Percentiles rank a stretch among this genome's conserved stretches.
Evolutionary conservation across 805 yeast species (phyloP).

Genomic region (Zygotorulaspora chibaensis): DNA sequence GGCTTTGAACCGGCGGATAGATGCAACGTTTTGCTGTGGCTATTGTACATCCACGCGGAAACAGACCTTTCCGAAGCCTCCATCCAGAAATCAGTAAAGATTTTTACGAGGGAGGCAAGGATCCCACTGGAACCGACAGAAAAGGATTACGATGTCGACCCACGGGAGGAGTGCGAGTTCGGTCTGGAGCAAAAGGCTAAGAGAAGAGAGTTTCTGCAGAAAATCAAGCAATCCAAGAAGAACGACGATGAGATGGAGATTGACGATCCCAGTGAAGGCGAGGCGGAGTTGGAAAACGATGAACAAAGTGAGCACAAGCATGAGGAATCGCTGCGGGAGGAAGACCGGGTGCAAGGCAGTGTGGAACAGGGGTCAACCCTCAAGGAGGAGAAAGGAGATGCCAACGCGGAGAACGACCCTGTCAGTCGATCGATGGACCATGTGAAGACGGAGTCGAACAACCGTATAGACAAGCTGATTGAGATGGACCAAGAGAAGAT

Average conservation of each 20-base stretch:
- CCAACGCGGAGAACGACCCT: constrained; percentile 1
- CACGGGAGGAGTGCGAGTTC: constrained; percentile 27
- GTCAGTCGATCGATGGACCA: constrained; percentile 1
- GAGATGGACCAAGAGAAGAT: constrained; percentile 14
- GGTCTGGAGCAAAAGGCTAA: constrained; percentile 26
- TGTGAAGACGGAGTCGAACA: constrained; percentile 7
- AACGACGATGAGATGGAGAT: constrained; percentile 2
- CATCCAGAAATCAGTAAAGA: constrained; percentile 30
- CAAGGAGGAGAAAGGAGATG: constrained; percentile 6
- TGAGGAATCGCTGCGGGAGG: constrained; percentile 1
- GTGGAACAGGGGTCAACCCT: constrained; percentile 2
- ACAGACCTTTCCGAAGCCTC: constrained; percentile 56
- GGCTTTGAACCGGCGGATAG: constrained; percentile 59
- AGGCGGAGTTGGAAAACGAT: constrained; percentile 1
- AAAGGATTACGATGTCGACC: constrained; percentile 26
- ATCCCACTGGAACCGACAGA: constrained; percentile 15
- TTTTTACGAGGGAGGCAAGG: constrained; percentile 17
- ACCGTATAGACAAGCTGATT: constrained; percentile 16
- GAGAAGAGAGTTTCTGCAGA: constrained; percentile 25
- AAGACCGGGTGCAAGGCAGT: neutral
- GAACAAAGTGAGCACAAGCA: constrained; percentile 3
- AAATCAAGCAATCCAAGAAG: constrained; percentile 1
- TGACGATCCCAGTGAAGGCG: constrained; percentile 2
- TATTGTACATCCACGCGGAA: constrained; percentile 74
- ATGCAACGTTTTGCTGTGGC: constrained; percentile 75